Percentiles rank a stretch among this genome's conserved stretches.
Evolutionary conservation across 441 rosid species (phyloP).

Genomic region (Theobroma grandiflorum): DNA sequence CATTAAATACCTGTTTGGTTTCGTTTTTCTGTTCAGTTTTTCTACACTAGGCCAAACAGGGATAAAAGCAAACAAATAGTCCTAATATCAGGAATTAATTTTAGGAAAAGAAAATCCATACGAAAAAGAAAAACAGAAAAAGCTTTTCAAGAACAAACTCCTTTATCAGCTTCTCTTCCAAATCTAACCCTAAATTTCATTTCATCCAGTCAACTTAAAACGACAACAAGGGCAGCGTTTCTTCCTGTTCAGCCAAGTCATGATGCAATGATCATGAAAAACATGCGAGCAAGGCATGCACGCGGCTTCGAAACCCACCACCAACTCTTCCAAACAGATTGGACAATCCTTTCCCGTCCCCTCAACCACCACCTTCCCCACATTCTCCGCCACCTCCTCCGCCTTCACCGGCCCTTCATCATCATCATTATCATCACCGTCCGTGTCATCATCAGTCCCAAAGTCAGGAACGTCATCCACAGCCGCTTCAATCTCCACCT

Average conservation of each 20-base stretch:
- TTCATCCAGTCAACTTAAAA: not conserved
- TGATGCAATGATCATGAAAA: conserved; percentile 25
- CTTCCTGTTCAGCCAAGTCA: not conserved
- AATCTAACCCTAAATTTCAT: not conserved
- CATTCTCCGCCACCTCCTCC: not conserved
- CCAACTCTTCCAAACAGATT: conserved; percentile 13
- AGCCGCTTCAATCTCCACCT: conserved; percentile 8
- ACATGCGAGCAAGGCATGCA: conserved; percentile 34
- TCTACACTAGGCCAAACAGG: too few species aligned
- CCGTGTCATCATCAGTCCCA: not conserved
- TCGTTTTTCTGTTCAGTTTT: too few species aligned
- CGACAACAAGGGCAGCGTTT: conserved; percentile 44
- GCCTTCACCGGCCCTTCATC: not conserved
- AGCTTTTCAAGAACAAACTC: not conserved
- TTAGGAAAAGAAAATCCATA: not conserved
- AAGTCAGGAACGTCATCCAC: conserved; percentile 14
- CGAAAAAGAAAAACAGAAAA: too few species aligned
- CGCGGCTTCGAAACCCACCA: conserved; percentile 22
- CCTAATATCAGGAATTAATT: not conserved
- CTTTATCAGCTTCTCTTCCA: not conserved
- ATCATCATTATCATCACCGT: not conserved
- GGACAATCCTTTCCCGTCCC: conserved; percentile 13
- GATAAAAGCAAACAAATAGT: not conserved
- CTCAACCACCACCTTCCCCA: conserved; percentile 7
- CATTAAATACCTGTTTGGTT: too few species aligned